phyloP scores from a whole-genome alignment of 441 rosid genomes.

The Kokia cookei region DNA sequence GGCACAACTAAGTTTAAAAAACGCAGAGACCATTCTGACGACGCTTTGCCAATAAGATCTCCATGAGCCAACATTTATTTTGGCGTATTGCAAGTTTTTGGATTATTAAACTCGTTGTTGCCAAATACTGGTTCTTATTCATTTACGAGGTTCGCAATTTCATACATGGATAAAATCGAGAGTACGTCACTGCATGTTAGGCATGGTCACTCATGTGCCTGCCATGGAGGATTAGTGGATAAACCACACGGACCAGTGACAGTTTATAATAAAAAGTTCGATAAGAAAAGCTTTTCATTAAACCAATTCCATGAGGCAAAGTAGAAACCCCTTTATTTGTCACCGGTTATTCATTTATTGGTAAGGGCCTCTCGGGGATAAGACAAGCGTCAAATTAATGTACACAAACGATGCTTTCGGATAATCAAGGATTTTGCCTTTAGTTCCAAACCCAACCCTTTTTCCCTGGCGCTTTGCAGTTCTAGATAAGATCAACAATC shows the following conservation, averaged over 20 bases:
- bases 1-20: not conserved
- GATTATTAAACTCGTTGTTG: not conserved
- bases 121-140: not conserved
- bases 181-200: not conserved
- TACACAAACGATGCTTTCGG: not conserved
- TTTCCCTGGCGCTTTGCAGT: not conserved
- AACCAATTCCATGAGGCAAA: not conserved
- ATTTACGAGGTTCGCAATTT: slow-evolving; percentile 3
- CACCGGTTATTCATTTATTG: not conserved
- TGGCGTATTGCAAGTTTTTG: slow-evolving; percentile 2
- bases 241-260: not conserved
- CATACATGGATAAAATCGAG: not conserved
- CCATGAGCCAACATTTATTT: not conserved
- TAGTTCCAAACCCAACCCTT: not conserved
- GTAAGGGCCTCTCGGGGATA: not conserved
- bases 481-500: not conserved
- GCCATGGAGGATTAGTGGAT: slow-evolving; percentile 1
- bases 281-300: not conserved
- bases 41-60: not conserved
- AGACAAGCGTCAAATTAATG: not conserved
- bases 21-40: not conserved
- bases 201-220: not conserved
- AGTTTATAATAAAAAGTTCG: not conserved
- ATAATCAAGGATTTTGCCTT: not conserved
- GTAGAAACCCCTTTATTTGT: not conserved